Base-by-base conservation (phyloP, 305 asterid genomes). In the Solanum hybrid region DNA sequence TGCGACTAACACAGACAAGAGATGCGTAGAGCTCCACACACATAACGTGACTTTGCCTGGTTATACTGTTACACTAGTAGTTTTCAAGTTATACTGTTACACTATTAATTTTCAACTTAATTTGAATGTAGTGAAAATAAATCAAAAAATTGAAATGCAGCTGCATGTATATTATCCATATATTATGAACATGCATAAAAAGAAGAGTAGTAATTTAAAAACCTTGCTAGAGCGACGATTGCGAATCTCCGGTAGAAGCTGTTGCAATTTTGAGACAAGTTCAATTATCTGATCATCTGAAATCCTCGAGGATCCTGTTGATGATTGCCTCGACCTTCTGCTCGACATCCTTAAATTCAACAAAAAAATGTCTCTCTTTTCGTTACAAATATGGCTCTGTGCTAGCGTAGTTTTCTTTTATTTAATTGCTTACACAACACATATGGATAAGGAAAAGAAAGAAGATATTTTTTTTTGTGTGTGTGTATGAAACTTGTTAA, bases 201-300 rank as follows among this genome's bases (percentile, higher is more conserved):
- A 5, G 35, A 10, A 60, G 26, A 60, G 71, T 60, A 60, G 35
- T 77, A 77, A 34, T 32, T 77, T 3, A 35, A 78, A 10, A 89
- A 96, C 99, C 98, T 97, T 97, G 93, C 64, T 90, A 22, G 98
- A 90, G 89, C 99, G 97, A 60, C 98, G 89, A 90, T 40, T 90
- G 89, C 96, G 97, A 90, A 97, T 94, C 91, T 97, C 99, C 2
- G 99, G 99, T 13, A 97, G 95, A 90, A 95, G 97, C 66, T 95
- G 98, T 86, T 95, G 99, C 40, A 97, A 92, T 92, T 95, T 95
- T 90, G 99, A 94, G 42, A 97, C 94, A 37, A 97, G 98, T 37
- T 95, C 97, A 45, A 95, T 94, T 80, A 97, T 97, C 89, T 97
- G 98, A 87, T 96, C 98, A 66, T 97, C 99, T 0, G 94, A 85